phyloP scores from a whole-genome alignment of 768 basidiomycete species.

The Russula earlei region DNA sequence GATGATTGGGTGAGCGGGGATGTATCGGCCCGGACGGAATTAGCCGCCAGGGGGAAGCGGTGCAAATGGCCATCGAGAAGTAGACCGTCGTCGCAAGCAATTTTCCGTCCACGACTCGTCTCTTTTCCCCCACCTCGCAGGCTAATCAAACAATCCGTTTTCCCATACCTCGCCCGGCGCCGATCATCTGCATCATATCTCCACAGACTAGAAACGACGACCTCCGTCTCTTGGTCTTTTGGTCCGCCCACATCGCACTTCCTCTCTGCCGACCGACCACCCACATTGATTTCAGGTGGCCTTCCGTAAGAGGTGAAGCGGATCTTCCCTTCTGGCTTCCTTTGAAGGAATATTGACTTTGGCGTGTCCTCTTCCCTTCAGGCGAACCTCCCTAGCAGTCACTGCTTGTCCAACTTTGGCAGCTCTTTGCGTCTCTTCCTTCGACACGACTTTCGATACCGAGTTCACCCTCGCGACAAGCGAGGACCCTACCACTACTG shows the following conservation, averaged over 20 bases:
- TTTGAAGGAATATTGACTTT: not conserved
- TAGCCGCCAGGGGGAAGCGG: too few relatives aligned
- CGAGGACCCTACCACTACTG: slow-evolving; percentile 58
- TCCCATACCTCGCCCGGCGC: not conserved
- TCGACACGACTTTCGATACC: slow-evolving; percentile 25
- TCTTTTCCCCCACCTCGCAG: not conserved
- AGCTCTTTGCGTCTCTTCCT: slow-evolving; percentile 12
- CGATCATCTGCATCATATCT: slow-evolving; percentile 54
- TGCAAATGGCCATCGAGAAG: too few relatives aligned
- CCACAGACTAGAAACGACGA: slow-evolving; percentile 70
- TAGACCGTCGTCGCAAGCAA: slow-evolving; percentile 5
- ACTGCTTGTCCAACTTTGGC: slow-evolving; percentile 10
- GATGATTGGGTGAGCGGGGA: not conserved
- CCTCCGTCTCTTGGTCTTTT: slow-evolving; percentile 74
- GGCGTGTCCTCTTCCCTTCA: slow-evolving; percentile 26
- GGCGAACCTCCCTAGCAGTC: slow-evolving; percentile 75
- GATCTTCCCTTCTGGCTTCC: not conserved
- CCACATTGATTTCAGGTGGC: slow-evolving; percentile 45
- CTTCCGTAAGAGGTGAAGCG: slow-evolving; percentile 59
- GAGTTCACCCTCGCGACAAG: slow-evolving; percentile 49
- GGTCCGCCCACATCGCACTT: slow-evolving; percentile 32
- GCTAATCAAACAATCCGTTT: too few relatives aligned
- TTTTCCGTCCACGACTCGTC: too few relatives aligned
- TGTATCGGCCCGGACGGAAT: not conserved
- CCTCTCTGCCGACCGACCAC: not conserved